Evolutionary conservation across 768 basidiomycete genomes (phyloP).

Genomic region (Boletus rex-veris): DNA sequence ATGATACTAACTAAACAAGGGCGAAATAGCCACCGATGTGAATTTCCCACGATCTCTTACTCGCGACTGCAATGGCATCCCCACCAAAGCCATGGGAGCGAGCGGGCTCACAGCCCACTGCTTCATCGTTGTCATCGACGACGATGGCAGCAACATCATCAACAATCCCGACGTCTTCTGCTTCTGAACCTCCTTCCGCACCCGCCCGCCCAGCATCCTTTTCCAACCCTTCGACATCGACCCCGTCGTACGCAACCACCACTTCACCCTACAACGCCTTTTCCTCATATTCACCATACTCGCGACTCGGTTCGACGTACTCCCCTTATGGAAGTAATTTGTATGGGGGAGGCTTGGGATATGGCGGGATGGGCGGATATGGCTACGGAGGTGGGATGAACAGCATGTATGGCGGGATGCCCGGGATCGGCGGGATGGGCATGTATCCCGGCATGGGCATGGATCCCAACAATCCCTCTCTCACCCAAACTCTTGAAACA

Average conservation of each 20-base stretch:
- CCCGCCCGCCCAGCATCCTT: slow-evolving; percentile 65
- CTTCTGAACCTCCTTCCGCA: slow-evolving; percentile 41
- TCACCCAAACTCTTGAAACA: slow-evolving; percentile 84
- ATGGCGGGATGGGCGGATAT: slow-evolving; percentile 44
- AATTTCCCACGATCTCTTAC: slow-evolving; percentile 18
- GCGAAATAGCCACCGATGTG: background rate
- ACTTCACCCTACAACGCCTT: slow-evolving; percentile 46
- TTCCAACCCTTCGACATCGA: slow-evolving; percentile 34
- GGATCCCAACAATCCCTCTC: slow-evolving; percentile 52
- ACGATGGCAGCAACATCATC: slow-evolving; percentile 19
- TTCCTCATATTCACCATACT: slow-evolving; percentile 45
- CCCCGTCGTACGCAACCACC: slow-evolving; percentile 34
- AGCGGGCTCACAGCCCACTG: slow-evolving; percentile 37
- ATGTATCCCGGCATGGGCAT: slow-evolving; percentile 36
- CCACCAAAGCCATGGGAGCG: slow-evolving; percentile 93
- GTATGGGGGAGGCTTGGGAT: slow-evolving; percentile 34
- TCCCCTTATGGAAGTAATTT: slow-evolving; percentile 31
- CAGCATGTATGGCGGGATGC: slow-evolving; percentile 40
- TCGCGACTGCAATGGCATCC: slow-evolving; percentile 56
- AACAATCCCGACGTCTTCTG: slow-evolving; percentile 19
- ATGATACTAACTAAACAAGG: too few species aligned
- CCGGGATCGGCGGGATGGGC: slow-evolving; percentile 40
- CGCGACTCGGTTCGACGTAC: slow-evolving; percentile 35
- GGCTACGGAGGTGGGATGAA: slow-evolving; percentile 49
- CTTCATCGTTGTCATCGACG: slow-evolving; percentile 27